Conservation (phyloP, 2,329 filamentous ascomycete species). For the Neofusicoccum ribis region DNA sequence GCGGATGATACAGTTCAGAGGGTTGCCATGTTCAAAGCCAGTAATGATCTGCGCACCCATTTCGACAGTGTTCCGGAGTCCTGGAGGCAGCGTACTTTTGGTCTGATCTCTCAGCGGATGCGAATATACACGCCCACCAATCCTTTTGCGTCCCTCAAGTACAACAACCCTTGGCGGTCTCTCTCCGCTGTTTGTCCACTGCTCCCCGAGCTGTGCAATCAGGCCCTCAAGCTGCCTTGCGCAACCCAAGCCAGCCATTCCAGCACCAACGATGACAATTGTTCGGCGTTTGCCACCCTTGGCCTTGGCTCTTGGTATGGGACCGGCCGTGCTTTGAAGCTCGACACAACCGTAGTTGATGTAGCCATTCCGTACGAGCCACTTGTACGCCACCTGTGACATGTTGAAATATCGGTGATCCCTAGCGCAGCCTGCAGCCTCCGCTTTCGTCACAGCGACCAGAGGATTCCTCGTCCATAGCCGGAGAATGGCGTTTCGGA, state of each 20-base stretch:
- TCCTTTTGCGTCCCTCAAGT: slow-evolving; percentile 80
- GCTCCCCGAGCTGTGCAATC: slow-evolving; percentile 74
- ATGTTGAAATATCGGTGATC: slow-evolving; percentile 86
- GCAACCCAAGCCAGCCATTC: slow-evolving; percentile 90
- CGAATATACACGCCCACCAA: slow-evolving; percentile 93
- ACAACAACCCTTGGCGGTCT: slow-evolving; percentile 73
- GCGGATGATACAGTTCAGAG: slow-evolving; percentile 84
- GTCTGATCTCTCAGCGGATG: slow-evolving; percentile 65
- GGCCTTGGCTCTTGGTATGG: slow-evolving; percentile 37
- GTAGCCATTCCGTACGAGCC: slow-evolving; percentile 86
- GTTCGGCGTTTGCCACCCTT: slow-evolving; percentile 63
- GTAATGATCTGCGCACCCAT: slow-evolving; percentile 99
- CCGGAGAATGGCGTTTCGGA: slow-evolving; percentile 88
- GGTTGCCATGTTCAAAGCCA: slow-evolving; percentile 93
- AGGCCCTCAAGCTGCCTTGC: slow-evolving; percentile 88
- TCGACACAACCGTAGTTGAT: slow-evolving; percentile 95
- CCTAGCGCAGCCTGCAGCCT: slow-evolving; percentile 87
- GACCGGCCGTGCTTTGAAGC: slow-evolving; percentile 52
- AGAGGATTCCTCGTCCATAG: slow-evolving; percentile 88
- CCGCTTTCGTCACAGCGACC: slow-evolving; percentile 75
- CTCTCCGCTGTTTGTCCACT: slow-evolving; percentile 65
- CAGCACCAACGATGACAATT: slow-evolving; percentile 85
- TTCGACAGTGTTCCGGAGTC: slow-evolving; percentile 76
- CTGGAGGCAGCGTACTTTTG: slow-evolving; percentile 50
- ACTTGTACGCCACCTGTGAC: slow-evolving; percentile 86